Base-by-base conservation (phyloP, 257 asterid genomes). In the Ilex asprella region DNA sequence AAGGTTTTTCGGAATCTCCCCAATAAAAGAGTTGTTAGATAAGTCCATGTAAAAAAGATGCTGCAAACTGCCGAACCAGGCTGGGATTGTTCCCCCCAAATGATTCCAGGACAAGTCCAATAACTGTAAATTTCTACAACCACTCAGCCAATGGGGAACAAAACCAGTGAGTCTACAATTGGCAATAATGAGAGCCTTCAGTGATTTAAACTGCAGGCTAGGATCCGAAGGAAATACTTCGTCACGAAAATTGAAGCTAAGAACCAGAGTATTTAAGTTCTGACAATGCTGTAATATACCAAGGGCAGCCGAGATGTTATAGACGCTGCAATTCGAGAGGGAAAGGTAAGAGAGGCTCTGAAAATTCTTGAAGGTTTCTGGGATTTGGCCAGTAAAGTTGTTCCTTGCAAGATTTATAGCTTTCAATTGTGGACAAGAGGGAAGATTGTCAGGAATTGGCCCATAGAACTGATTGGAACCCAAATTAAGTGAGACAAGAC, bases 81-180 rank as follows among this genome's bases (percentile, higher is more conserved):
- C 54, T 7, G 95, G 91, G 55, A 89, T 80, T 0, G 72, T 59
- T 59, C 97, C 97, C 12, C 58, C 67, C 47, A 89, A 70, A 8
- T 55, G 86, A 62, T 89, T 89, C 97, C 88, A 81, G 0, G 97
- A 89, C 51, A 89, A 79, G 72, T 89, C 97, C 62, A 89, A 77
- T 30, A 86, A 72, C 49, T 75, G 84, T 77, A 89, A 65, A 39
- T 75, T 76, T 52, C 49, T 61, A 64, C 83, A 77, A 16, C 64
- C 70, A n/a, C 58, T 73, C 75, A 89, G 61, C 97, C 97, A 89
- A 74, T 29, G 75, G 27, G 97, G 97, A 62, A 89, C 59, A 29
- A 5, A 16, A 44, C 97, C 97, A 13, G 74, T 82, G 79, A 86
- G 94, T 62, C 88, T 72, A 57, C 95, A 86, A 62, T 44, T 86